These are phyloP conservation scores for Aureobasidium musti DNA, from an alignment of 2,329 filamentous ascomycete genomes.

Conservation along the genomic window DNA sequence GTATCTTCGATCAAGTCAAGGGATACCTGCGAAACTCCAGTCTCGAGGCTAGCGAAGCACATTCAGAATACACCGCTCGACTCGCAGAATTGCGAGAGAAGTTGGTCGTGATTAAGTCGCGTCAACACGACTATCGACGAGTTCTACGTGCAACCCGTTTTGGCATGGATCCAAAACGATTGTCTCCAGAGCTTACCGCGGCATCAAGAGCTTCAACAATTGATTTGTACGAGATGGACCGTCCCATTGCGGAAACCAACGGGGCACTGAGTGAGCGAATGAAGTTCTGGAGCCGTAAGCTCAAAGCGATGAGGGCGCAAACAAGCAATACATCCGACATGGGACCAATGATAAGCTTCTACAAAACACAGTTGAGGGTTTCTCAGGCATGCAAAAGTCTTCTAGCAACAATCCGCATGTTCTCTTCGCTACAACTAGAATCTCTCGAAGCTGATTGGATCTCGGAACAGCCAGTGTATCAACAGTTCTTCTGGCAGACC, in stretches of 20 bases:
- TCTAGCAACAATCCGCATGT: neutral
- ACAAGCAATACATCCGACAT: neutral
- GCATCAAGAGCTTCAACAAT: neutral
- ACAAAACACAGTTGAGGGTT: neutral
- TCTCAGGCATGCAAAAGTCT: neutral
- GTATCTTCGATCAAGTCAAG: conserved; percentile 8
- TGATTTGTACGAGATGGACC: neutral
- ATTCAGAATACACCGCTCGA: neutral
- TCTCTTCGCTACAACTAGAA: conserved; percentile 1
- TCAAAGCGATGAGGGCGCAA: neutral
- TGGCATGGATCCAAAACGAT: neutral
- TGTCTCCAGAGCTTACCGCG: neutral
- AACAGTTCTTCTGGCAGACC: conserved; percentile 11
- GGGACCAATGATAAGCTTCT: neutral
- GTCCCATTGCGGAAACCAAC: neutral
- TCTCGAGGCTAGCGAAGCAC: neutral
- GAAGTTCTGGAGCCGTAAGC: neutral
- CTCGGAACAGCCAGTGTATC: conserved; percentile 4
- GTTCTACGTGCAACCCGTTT: neutral
- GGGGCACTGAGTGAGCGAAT: neutral
- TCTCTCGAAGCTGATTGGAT: conserved; percentile 9
- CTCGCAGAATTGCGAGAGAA: neutral
- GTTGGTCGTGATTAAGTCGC: neutral
- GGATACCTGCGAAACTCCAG: neutral
- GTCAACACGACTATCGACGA: conserved; percentile 14